Evolutionary conservation across 2,329 filamentous ascomycete species (phyloP).

Genomic region (Aspergillus candidus): DNA sequence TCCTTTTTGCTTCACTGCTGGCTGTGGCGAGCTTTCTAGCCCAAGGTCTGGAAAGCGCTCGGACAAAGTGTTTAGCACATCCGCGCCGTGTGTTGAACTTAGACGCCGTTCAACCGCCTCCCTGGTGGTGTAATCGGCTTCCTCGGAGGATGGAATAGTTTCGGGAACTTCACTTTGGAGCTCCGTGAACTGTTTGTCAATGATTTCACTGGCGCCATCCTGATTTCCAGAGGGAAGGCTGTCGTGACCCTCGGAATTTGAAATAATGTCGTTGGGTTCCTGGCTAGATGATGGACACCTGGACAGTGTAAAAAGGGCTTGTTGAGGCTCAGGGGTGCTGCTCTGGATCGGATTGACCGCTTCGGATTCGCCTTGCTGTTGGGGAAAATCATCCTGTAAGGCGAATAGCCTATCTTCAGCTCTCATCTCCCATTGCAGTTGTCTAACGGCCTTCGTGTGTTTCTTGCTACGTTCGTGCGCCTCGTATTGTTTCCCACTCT

Average conservation of each 20-base stretch:
- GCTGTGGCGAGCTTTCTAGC: conserved; percentile 16
- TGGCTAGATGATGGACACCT: too few relatives aligned
- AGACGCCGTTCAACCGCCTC: conserved; percentile 38
- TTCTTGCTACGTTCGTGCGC: conserved; percentile 96
- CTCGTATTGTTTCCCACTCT: conserved; percentile 87
- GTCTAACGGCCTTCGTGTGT: conserved; percentile 77
- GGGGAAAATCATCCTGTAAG: conserved; percentile 10
- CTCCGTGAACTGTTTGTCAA: too few relatives aligned
- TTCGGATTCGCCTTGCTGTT: neutral
- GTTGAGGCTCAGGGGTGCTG: too few relatives aligned
- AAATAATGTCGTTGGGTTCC: too few relatives aligned
- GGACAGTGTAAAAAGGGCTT: too few relatives aligned
- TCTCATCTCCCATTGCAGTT: conserved; percentile 74
- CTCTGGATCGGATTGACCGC: neutral
- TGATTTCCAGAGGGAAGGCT: too few relatives aligned
- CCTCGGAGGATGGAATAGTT: neutral
- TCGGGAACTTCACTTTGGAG: neutral
- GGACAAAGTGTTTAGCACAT: conserved; percentile 10
- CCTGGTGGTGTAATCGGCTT: conserved; percentile 39
- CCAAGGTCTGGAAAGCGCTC: conserved; percentile 13
- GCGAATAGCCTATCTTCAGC: conserved; percentile 60
- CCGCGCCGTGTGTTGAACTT: conserved; percentile 11
- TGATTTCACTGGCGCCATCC: too few relatives aligned
- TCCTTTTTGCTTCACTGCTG: conserved; percentile 33
- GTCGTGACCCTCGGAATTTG: too few relatives aligned